phyloP scores from a whole-genome alignment of 2,329 filamentous ascomycete species.

The Phialemonium atrogriseum region DNA sequence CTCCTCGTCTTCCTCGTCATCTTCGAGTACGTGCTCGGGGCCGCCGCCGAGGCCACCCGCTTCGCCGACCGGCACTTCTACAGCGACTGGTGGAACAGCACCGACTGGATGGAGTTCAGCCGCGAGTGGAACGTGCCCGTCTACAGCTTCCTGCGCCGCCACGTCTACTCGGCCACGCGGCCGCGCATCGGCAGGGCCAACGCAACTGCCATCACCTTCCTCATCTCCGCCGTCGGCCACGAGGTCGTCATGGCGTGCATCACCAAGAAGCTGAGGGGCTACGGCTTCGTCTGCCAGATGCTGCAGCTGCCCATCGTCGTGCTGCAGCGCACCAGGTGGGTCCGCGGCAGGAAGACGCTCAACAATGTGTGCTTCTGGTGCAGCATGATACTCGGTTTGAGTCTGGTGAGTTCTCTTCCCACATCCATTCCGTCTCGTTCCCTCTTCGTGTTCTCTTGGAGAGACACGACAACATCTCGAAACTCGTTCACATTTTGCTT shows the following conservation, averaged over 20 bases:
- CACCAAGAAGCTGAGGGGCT: slow-evolving; percentile 90
- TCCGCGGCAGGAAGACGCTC: slow-evolving; percentile 65
- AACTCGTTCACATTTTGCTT: too few relatives aligned
- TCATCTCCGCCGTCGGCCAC: slow-evolving; percentile 82
- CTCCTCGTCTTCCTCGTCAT: slow-evolving; percentile 95
- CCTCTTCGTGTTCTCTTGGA: too few relatives aligned
- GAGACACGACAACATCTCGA: too few relatives aligned
- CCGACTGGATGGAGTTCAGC: slow-evolving; percentile 91
- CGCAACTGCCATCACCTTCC: slow-evolving; percentile 84
- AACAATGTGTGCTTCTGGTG: slow-evolving; percentile 91
- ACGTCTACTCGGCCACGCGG: slow-evolving; percentile 82
- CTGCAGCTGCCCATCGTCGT: slow-evolving; percentile 92
- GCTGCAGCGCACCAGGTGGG: slow-evolving; percentile 71
- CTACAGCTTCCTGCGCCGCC: slow-evolving; percentile 87
- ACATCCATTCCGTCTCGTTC: too few relatives aligned
- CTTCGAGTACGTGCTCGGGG: slow-evolving; percentile 92
- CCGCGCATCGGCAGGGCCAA: slow-evolving; percentile 66
- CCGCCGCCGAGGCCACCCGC: slow-evolving; percentile 86
- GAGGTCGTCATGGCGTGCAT: slow-evolving; percentile 98
- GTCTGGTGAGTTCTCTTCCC: slow-evolving; percentile 50
- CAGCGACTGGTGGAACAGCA: slow-evolving; percentile 66
- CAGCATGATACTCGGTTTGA: slow-evolving; percentile 81
- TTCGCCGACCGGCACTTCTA: slow-evolving; percentile 96
- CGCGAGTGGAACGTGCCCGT: slow-evolving; percentile 98
- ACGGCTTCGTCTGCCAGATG: slow-evolving; percentile 94